Percentiles rank a stretch among this genome's conserved stretches.
phyloP scores from a whole-genome alignment of 148 eudicot species.

The Persicaria maculosa region DNA sequence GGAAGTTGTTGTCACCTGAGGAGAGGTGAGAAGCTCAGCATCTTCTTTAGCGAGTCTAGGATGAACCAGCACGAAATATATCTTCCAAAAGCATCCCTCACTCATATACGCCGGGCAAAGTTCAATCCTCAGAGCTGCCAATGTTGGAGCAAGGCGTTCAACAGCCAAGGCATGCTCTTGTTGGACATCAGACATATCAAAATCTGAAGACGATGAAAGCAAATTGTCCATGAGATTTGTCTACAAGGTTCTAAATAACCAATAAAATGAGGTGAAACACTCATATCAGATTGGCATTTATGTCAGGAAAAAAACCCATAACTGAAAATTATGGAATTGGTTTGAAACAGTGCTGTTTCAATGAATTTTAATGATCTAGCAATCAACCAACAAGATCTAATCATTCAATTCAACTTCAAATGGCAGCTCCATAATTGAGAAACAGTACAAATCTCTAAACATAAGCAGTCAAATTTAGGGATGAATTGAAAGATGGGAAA shows the following conservation, averaged over 20 bases:
- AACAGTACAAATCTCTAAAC: neutral
- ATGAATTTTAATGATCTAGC: neutral
- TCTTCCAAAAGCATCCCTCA: constrained; percentile 87
- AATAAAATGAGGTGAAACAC: neutral
- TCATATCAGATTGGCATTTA: neutral
- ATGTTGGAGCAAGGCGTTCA: constrained; percentile 77
- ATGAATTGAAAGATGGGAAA: neutral
- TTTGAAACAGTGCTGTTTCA: neutral
- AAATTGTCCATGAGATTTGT: constrained; percentile 13
- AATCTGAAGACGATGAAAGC: constrained; percentile 33
- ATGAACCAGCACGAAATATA: constrained; percentile 85
- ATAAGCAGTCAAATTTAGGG: neutral
- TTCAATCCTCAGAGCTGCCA: constrained; percentile 79
- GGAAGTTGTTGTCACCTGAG: constrained; percentile 40
- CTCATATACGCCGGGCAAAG: constrained; percentile 91
- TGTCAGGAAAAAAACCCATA: neutral
- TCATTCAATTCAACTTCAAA: neutral
- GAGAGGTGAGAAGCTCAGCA: constrained; percentile 72
- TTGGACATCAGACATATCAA: constrained; percentile 87
- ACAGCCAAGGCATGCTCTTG: constrained; percentile 95
- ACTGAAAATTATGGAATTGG: neutral
- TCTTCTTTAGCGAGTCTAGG: constrained; percentile 63
- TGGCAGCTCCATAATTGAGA: neutral
- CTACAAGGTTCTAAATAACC: neutral
- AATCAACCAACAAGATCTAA: neutral